Evolutionary conservation across 768 basidiomycete species (phyloP), one percentile per base, ranked within the genome.

Genomic region (Leucocoprinus sp.): DNA sequence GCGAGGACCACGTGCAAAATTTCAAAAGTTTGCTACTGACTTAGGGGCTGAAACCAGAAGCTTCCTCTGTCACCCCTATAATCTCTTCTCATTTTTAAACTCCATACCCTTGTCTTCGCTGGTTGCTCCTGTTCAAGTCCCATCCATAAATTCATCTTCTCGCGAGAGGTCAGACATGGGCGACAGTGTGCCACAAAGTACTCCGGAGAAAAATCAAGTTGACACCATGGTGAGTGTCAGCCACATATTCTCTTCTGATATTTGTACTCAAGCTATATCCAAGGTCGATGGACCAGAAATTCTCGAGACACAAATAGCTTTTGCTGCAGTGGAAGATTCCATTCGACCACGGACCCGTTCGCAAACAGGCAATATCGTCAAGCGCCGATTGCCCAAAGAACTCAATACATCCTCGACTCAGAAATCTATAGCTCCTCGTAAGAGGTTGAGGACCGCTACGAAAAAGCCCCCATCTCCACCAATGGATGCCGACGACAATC

Each of bases 261-360:
- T n/a, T 19, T 28, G n/a, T 18, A 19, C 11, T 36, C 34, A 7
- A 11, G 19, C 17, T 24, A 29, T 11, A 28, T 27, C 8, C 40
- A 43, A 33, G 19, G 33, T n/a, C 36, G 36, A 53, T 42, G 42
- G 12, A 19, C 40, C 42, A 40, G 50, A 38, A 17, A 24, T 24
- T 4, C 23, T 27, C 12, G 37, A 14, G 11, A 33, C 35, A n/a
- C 42, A 53, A 33, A 46, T 26, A 28, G 8, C 28, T 21, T 5
- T 46, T 1, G 19, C 6, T 14, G 49, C 50, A 31, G 4, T 36
- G 19, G 35, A 41, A n/a, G 29, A 29, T 14, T 50, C 54, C n/a
- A 53, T 54, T 42, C 55, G 64, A 38, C 64, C 60, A 19, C 54
- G 60, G 34, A 68, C 66, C 18, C 60, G 66, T 42, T 68, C 66